Base-by-base conservation (phyloP, 306 rosid species). In the Geum urbanum region DNA sequence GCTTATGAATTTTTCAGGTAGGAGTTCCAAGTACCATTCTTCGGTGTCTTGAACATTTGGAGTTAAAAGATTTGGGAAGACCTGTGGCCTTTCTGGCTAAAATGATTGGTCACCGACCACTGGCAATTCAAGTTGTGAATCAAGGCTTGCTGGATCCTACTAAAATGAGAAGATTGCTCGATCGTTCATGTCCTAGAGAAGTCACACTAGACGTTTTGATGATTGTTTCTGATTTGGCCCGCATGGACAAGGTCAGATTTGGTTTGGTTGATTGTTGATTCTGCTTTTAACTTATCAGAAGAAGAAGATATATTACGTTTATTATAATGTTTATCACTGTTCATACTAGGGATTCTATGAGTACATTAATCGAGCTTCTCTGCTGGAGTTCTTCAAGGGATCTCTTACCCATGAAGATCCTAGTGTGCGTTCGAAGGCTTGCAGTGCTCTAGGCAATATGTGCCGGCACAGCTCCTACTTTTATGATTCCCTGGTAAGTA, bases 401-500 rank as follows among this genome's bases (percentile, higher is more conserved):
- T 91, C 84, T 84, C 94, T 94, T 74, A 77, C 79, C 14, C 92
- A 91, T 13, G 96, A 90, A 74, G 97, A 91, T 81, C 91, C 99
- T 46, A 87, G 91, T 69, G 46, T 94, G 13, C 99, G 99, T 67
- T 91, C 99, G 50, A 94, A 94, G 84, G 80, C 96, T 51, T 94
- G 99, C 80, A 90, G 97, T 80, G 99, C 96, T 78, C 86, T 94
- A 56, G 99, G 99, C 71, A 94, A 94, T 76, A 90, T 94, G 99
- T 94, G 97, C 77, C 89, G 99, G 50, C 97, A 94, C 79, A 91
- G 86, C 74, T 87, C 96, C 73, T 86, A 77, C 77, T 94, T 91
- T 74, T 94, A 91, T 69, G 77, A 67, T 71, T 77, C 83, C 67
- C 84, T 94, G 24, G 99, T 94, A 84, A 81, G 83, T 69, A 27